Base-by-base conservation (phyloP, 345 rosid genomes). In the Atalantia buxifolia region DNA sequence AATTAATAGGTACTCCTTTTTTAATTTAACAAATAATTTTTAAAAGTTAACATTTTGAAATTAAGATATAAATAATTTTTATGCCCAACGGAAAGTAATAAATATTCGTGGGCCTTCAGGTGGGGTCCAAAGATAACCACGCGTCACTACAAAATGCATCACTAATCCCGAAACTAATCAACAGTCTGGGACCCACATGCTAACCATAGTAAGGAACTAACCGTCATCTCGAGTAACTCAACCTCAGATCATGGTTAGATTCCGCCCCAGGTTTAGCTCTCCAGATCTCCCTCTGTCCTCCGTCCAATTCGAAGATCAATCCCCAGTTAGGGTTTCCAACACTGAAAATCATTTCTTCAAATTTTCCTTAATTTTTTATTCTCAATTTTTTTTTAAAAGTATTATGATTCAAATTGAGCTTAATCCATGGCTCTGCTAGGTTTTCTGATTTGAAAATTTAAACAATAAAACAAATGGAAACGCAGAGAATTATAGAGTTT, bases 401-500 rank as follows among this genome's bases (percentile, higher is more conserved):
- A 40, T 31, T 31, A 19, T 19, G 24, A n/a, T 53, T 9, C 8
- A 62, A 7, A 31, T 53, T 64, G 79, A 74, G 57, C 7, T 53
- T 18, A 53, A 61, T 66, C 31, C 55, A 77, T 62, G 70, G 63
- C 60, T 71, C 38, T 72, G 16, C 22, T 9, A 28, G n/a, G 7
- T 63, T 21, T 40, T 18, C 19, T 75, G 12, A 28, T 30, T 14
- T 71, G 31, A 40, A 67, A 77, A 63, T 77, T 79, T 77, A 73
- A 63, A 30, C 2, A 60, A 48, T 48, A 6, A 36, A 69, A 82
- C 66, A 83, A 77, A 76, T 92, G 87, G 97, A 92, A 84, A 88
- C 92, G 75, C 92, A 88, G 78, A 76, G 90, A 77, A 88, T 91
- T 62, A 83, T 84, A 25, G 97, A 91, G 50, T 90, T 88, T 74